A percentile compares a stretch with the other conserved stretches of the same genome.
Conservation (phyloP, 305 asterid genomes). For the Solanum aculeatissimum region DNA sequence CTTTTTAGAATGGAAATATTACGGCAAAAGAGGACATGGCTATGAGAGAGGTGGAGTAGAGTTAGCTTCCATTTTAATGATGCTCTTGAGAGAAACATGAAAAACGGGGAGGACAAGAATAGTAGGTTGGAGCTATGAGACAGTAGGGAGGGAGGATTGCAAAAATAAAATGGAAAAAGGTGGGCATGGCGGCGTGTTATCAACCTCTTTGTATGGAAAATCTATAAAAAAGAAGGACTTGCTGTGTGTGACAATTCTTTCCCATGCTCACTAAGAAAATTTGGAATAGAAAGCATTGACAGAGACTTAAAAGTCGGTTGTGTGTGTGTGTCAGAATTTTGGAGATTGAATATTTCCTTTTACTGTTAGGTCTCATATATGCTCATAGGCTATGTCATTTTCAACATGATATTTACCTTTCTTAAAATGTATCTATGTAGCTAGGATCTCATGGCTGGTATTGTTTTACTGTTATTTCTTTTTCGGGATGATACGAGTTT, state of each 20-base stretch:
- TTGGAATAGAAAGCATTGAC: neutral
- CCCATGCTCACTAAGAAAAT: neutral
- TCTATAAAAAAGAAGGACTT: neutral
- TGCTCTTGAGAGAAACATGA: neutral
- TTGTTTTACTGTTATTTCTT: neutral
- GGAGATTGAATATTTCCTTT: neutral
- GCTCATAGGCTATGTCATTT: neutral
- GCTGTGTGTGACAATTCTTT: neutral
- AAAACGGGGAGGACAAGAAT: neutral
- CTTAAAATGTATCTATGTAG: neutral
- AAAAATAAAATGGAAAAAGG: neutral
- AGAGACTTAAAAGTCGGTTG: neutral
- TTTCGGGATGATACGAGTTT: neutral
- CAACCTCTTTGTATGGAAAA: neutral
- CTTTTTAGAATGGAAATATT: neutral
- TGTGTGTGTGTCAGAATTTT: neutral
- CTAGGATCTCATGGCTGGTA: neutral
- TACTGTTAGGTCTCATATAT: neutral
- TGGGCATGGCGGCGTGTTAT: neutral
- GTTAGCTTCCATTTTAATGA: neutral
- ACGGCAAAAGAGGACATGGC: neutral
- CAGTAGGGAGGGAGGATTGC: neutral
- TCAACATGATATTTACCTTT: neutral
- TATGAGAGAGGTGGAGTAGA: neutral
- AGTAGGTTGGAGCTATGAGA: neutral